Evolutionary conservation across 306 rosid species (phyloP).

Genomic region (Albizia julibrissin): DNA sequence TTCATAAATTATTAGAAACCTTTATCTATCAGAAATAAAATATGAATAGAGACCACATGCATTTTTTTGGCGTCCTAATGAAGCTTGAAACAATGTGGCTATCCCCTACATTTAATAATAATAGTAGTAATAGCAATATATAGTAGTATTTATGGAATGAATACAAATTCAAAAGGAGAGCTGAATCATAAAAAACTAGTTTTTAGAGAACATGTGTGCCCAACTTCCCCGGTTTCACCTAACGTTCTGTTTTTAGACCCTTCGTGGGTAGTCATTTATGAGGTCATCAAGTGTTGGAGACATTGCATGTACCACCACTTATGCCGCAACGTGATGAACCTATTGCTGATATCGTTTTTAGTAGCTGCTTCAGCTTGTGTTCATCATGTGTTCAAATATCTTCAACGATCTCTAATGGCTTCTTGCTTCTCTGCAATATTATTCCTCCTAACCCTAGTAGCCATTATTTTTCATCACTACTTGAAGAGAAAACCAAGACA

Average conservation of each 20-base stretch:
- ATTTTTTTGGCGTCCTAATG: background rate
- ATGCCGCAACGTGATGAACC: background rate
- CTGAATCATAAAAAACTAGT: no score
- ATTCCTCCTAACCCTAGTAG: background rate
- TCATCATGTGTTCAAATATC: background rate
- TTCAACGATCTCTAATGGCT: background rate
- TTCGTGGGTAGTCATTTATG: background rate
- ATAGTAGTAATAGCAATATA: no score
- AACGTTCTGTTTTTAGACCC: no score
- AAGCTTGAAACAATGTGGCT: background rate
- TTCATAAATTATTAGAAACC: background rate
- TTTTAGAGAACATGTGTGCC: no score
- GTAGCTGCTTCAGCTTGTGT: background rate
- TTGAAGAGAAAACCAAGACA: background rate
- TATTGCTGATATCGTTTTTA: slow-evolving; percentile 1
- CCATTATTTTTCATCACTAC: background rate
- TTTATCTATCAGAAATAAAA: background rate
- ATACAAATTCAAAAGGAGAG: no score
- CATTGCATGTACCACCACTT: background rate
- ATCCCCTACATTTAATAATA: background rate
- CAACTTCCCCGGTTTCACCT: no score
- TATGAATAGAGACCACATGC: background rate
- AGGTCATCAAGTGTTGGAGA: background rate
- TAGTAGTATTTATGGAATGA: no score
- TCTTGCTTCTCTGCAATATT: background rate